These are phyloP conservation scores for Blastobotrys serpentis DNA, from an alignment of 1,139 yeast genomes.

Conservation along the genomic window DNA sequence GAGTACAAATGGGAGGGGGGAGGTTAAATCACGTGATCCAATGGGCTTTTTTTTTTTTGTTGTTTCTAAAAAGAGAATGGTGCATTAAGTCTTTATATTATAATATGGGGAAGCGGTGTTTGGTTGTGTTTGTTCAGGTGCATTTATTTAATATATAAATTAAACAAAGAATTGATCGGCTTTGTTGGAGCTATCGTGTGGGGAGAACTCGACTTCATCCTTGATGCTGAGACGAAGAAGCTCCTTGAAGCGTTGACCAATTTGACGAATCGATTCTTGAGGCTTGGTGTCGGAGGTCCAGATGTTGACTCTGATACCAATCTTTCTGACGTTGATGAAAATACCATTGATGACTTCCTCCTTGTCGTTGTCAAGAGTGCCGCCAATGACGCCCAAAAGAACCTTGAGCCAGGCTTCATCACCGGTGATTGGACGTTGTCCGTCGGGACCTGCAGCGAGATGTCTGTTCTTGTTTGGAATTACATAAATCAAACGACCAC, in stretches of 20 bases:
- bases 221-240: slow-evolving; percentile 66
- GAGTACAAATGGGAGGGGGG: too few species aligned
- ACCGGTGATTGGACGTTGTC: slow-evolving; percentile 52
- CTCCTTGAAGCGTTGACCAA: slow-evolving; percentile 77
- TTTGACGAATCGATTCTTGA: slow-evolving; percentile 48
- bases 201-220: slow-evolving; percentile 72
- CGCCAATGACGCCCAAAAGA: slow-evolving; percentile 90
- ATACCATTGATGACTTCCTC: slow-evolving; percentile 87
- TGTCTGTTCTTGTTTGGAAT: slow-evolving; percentile 8
- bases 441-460: slow-evolving; percentile 7
- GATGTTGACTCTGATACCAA: slow-evolving; percentile 79
- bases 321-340: slow-evolving; percentile 83
- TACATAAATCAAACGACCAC: slow-evolving; percentile 59
- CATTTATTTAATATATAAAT: slow-evolving; percentile 1
- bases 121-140: too few species aligned
- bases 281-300: slow-evolving; percentile 82
- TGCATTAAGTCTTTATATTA: too few species aligned
- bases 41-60: too few species aligned
- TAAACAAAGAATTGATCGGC: slow-evolving; percentile 4
- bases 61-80: too few species aligned
- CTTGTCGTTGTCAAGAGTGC: slow-evolving; percentile 86
- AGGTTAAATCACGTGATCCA: too few species aligned
- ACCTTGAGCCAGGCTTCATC: slow-evolving; percentile 94
- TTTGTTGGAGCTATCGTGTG: slow-evolving; percentile 44
- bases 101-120: too few species aligned